These are phyloP conservation scores for Talaromyces rugulosus DNA, from an alignment of 2,329 filamentous ascomycete species.

Conservation along the genomic window DNA sequence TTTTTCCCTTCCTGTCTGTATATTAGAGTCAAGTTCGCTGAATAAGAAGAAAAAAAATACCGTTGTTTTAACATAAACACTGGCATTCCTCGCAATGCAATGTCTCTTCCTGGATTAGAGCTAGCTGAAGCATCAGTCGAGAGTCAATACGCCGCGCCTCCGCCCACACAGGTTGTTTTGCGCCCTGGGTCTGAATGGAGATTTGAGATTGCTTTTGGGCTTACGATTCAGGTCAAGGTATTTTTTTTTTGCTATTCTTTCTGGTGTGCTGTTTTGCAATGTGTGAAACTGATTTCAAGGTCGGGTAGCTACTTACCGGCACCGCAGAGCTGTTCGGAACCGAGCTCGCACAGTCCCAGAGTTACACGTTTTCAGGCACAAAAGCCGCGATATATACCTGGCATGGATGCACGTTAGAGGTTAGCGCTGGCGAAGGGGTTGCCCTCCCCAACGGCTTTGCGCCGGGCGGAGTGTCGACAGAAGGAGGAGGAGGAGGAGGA, in stretches of 20 bases:
- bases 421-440: conserved; percentile 58
- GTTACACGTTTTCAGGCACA: conserved; percentile 74
- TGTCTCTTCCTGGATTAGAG: conserved; percentile 73
- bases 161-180: conserved; percentile 50
- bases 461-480: conserved; percentile 20
- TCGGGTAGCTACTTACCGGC: conserved; percentile 64
- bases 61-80: background rate
- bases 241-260: conserved; percentile 9
- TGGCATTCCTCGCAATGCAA: conserved; percentile 31
- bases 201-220: conserved; percentile 63
- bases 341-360: conserved; percentile 75
- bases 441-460: conserved; percentile 30
- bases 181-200: conserved; percentile 70
- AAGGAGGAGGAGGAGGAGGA: conserved; percentile 40
- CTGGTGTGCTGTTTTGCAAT: background rate
- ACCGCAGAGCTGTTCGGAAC: conserved; percentile 93
- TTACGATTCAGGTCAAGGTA: conserved; percentile 52
- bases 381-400: conserved; percentile 90
- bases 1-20: conserved; percentile 1
- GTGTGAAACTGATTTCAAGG: background rate
- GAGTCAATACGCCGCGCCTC: conserved; percentile 31
- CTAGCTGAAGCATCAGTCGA: conserved; percentile 60
- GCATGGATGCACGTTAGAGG: conserved; percentile 82
- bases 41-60: background rate
- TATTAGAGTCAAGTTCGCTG: background rate